A percentile compares a stretch with the other conserved stretches of the same genome.
Evolutionary conservation across 495 filamentous ascomycete genomes (phyloP).

Genomic region (Penicillium flavigenum): DNA sequence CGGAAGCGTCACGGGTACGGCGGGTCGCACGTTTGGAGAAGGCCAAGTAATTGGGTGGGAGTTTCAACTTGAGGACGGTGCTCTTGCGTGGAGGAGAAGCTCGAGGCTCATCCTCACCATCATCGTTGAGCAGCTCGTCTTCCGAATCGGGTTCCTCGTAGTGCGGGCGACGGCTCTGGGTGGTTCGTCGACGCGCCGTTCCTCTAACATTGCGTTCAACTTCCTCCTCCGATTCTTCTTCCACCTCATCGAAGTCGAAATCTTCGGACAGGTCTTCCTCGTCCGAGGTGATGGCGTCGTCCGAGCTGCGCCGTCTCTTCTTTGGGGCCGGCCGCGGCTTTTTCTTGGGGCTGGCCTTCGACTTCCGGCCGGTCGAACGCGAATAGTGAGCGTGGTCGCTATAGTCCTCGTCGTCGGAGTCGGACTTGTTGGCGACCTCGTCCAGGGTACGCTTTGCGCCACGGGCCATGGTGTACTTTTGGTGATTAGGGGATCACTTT

Average conservation of each 20-base stretch:
- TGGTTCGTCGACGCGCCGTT: conserved; percentile 64
- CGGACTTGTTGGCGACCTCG: conserved; percentile 76
- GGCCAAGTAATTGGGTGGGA: conserved; percentile 26
- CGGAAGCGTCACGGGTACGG: conserved; percentile 56
- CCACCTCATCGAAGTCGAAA: conserved; percentile 56
- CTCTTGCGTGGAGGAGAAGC: conserved; percentile 36
- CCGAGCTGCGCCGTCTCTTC: conserved; percentile 54
- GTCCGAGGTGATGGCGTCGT: conserved; percentile 65
- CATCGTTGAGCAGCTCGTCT: conserved; percentile 34
- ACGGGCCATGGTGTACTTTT: conserved; percentile 45
- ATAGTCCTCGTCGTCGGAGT: conserved; percentile 81
- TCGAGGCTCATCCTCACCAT: conserved; percentile 36
- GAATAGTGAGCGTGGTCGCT: conserved; percentile 41
- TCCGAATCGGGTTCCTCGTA: conserved; percentile 39
- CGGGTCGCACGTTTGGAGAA: conserved; percentile 56
- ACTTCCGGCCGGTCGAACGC: conserved; percentile 37
- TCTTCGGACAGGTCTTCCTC: conserved; percentile 43
- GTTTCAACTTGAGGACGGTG: conserved; percentile 46
- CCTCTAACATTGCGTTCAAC: conserved; percentile 65
- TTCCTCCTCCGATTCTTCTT: conserved; percentile 66
- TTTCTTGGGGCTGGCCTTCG: conserved; percentile 40
- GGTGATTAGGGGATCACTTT: conserved; percentile 17
- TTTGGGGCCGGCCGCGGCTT: conserved; percentile 49
- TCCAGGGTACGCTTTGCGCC: conserved; percentile 67
- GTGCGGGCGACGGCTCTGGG: conserved; percentile 42